A percentile compares a stretch with the other conserved stretches of the same genome.
Evolutionary conservation across 495 filamentous ascomycete genomes (phyloP).

Genomic region (Xylaria venustula): DNA sequence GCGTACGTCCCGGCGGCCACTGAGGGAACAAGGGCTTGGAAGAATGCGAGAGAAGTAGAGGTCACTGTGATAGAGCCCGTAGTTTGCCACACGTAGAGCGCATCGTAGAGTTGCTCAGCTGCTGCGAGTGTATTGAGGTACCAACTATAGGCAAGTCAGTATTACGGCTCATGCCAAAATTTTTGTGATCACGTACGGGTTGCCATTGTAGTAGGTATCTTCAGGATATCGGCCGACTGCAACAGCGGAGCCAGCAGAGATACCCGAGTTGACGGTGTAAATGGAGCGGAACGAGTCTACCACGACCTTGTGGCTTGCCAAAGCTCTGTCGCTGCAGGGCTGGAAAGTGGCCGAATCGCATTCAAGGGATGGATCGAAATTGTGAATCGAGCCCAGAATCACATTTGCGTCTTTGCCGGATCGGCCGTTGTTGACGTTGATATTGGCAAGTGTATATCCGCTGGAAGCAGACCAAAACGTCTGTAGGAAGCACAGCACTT

Average conservation of each 20-base stretch:
- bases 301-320: constrained; percentile 64
- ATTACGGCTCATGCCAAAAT: not conserved
- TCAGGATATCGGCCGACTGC: constrained; percentile 69
- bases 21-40: constrained; percentile 49
- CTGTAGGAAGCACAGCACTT: constrained; percentile 61
- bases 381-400: constrained; percentile 61
- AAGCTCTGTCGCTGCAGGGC: constrained; percentile 60
- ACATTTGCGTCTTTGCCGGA: constrained; percentile 63
- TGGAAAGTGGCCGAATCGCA: constrained; percentile 61
- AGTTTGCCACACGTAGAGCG: constrained; percentile 59
- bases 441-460: constrained; percentile 60
- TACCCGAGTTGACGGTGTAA: constrained; percentile 58
- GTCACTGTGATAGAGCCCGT: constrained; percentile 53
- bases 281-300: constrained; percentile 62
- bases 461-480: constrained; percentile 59
- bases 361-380: constrained; percentile 58
- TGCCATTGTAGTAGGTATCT: constrained; percentile 65
- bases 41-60: constrained; percentile 56
- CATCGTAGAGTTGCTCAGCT: constrained; percentile 65
- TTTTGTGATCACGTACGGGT: constrained; percentile 39
- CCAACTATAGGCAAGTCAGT: constrained; percentile 39
- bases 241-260: constrained; percentile 49
- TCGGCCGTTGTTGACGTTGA: constrained; percentile 46
- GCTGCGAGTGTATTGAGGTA: constrained; percentile 63
- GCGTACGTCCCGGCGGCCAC: constrained; percentile 52